These are phyloP conservation scores for Penicillium paneum DNA, from an alignment of 2,329 filamentous ascomycete genomes.

Conservation along the genomic window DNA sequence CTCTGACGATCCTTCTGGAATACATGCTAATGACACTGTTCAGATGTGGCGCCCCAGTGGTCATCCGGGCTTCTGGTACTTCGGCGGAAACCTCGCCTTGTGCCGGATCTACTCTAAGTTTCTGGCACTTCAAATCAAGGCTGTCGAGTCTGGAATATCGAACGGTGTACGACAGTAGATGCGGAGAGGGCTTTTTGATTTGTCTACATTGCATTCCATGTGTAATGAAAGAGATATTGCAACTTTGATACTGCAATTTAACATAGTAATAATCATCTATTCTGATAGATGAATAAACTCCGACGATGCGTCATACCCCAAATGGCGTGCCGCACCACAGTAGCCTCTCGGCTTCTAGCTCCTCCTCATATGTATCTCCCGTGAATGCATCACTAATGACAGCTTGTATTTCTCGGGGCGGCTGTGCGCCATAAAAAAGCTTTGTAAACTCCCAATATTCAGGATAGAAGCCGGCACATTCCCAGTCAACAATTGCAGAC, in stretches of 20 bases:
- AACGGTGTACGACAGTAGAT: constrained; percentile 7
- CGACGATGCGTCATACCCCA: not conserved
- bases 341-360: constrained; percentile 11
- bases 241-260: not conserved
- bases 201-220: not conserved
- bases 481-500: constrained; percentile 29
- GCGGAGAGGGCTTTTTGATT: too few relatives aligned
- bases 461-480: constrained; percentile 28
- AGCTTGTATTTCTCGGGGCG: not conserved
- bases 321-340: constrained; percentile 9
- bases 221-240: not conserved
- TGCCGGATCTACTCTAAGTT: constrained; percentile 59
- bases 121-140: constrained; percentile 52
- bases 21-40: not conserved
- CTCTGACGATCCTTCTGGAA: not conserved
- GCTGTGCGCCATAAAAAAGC: constrained; percentile 16
- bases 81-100: constrained; percentile 62
- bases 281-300: not conserved
- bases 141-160: constrained; percentile 40
- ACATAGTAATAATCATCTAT: not conserved
- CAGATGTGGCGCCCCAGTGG: constrained; percentile 56
- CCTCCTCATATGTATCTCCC: constrained; percentile 10
- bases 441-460: constrained; percentile 31
- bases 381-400: constrained; percentile 8
- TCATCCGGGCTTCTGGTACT: constrained; percentile 64